These are phyloP conservation scores for Colletotrichum lindemuthianum DNA, from an alignment of 2,329 filamentous ascomycete genomes.

Conservation along the genomic window DNA sequence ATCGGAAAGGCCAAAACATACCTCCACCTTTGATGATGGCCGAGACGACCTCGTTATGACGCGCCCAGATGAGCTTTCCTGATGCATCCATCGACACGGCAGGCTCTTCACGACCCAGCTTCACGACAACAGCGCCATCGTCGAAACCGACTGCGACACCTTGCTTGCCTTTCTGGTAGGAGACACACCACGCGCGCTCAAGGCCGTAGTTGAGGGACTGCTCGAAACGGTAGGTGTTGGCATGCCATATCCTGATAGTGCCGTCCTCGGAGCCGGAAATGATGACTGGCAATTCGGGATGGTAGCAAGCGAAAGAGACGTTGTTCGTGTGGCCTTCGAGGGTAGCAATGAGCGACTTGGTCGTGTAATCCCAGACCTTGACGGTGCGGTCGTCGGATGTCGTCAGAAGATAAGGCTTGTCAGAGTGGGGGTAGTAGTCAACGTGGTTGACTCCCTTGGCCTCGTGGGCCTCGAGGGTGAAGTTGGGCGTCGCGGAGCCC, in stretches of 20 bases:
- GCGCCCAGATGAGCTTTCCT: constrained; percentile 95
- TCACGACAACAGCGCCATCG: constrained; percentile 96
- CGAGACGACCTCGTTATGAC: constrained; percentile 93
- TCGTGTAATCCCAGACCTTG: constrained; percentile 99
- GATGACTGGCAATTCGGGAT: constrained; percentile 95
- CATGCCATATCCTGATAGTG: constrained; percentile 98
- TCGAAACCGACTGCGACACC: constrained; percentile 96
- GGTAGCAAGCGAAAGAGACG: constrained; percentile 97
- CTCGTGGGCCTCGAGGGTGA: constrained; percentile 96
- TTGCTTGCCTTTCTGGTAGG: constrained; percentile 94
- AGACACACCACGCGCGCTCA: constrained; percentile 97
- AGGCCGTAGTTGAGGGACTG: constrained; percentile 96
- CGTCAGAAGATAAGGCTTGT: constrained; percentile 89
- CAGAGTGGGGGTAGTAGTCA: constrained; percentile 83
- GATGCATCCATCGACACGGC: constrained; percentile 97
- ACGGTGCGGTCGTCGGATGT: constrained; percentile 86
- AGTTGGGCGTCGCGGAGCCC: constrained; percentile 92
- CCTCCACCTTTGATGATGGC: constrained; percentile 92
- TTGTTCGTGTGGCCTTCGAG: constrained; percentile 98
- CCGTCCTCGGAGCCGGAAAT: constrained; percentile 98
- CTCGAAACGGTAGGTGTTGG: constrained; percentile 95
- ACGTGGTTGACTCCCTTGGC: constrained; percentile 98
- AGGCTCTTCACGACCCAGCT: constrained; percentile 96
- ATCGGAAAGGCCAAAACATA: constrained; percentile 45
- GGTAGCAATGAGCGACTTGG: constrained; percentile 95